phyloP scores from a whole-genome alignment of 306 rosid genomes.

The Senna tora region DNA sequence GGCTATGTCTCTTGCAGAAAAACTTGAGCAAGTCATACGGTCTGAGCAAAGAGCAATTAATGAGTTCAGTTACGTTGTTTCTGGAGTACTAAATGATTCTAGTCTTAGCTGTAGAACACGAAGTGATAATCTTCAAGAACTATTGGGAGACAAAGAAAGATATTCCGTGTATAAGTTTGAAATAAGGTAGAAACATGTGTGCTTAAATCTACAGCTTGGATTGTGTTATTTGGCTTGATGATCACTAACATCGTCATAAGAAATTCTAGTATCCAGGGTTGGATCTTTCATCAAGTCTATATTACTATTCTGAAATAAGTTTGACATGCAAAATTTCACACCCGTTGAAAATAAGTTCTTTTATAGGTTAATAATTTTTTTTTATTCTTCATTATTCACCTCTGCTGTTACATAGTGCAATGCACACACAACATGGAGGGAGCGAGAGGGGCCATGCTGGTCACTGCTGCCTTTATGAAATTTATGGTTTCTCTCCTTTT shows the following conservation, averaged over 20 bases:
- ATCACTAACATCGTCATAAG: too few species aligned
- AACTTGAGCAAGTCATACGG: conserved; percentile 59
- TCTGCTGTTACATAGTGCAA: background rate
- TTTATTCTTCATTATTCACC: background rate
- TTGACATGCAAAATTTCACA: conserved; percentile 2
- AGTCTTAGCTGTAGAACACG: conserved; percentile 55
- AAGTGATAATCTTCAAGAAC: conserved; percentile 60
- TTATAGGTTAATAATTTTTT: too few species aligned
- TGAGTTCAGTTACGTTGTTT: conserved; percentile 66
- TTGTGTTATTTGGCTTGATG: conserved; percentile 23
- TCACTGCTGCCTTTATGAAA: conserved; percentile 14
- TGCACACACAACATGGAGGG: background rate
- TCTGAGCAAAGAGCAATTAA: conserved; percentile 62
- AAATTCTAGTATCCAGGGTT: too few species aligned
- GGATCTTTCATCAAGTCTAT: conserved; percentile 2
- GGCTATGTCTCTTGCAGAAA: conserved; percentile 64
- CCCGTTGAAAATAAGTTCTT: conserved; percentile 7
- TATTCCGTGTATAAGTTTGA: conserved; percentile 64
- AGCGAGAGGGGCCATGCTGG: conserved; percentile 14
- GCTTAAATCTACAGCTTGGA: conserved; percentile 14
- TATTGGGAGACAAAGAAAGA: conserved; percentile 55
- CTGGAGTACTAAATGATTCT: conserved; percentile 73
- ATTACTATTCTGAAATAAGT: conserved; percentile 11
- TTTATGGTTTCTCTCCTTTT: background rate
- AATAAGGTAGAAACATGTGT: conserved; percentile 58